Evolutionary conservation across 768 basidiomycete genomes (phyloP), one percentile per base, ranked within the genome.

Genomic region (Chalciporus pseudorubinellus): DNA sequence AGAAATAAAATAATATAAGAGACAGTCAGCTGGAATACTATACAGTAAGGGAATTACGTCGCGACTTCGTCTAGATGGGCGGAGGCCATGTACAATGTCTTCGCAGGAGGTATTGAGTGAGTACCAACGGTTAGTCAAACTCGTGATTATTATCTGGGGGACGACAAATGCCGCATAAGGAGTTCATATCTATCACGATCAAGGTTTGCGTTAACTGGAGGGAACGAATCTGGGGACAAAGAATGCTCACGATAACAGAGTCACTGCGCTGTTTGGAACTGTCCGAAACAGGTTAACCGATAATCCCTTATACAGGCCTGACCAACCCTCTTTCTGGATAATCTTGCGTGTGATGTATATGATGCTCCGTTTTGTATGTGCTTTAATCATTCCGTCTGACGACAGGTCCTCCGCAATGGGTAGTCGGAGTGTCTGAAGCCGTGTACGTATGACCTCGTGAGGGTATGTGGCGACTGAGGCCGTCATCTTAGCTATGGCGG

Each of bases 371-470:
- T 75, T 72, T 6, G 76, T 72, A 52, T 82, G 77, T 28, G 70
- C 62, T 62, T 76, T 80, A 61, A 84, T 59, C 80, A 84, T 81
- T 21, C 82, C 81, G 46, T 83, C 80, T 13, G 82, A 83, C 4
- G 80, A 80, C 58, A 79, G 61, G 56, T 78, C 78, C 58, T 78
- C 78, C 39, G 78, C 74, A 43, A 89, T 74, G 40, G 83, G 86
- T 46, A 82, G 80, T 51, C 81, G 77, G 59, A 86, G 83, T 4
- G 95, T 95, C 70, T 99, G 97, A 43, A 98, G 72, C 6, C 95
- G 83, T n/a, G 97, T 98, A n/a, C 97, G 89, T 31, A 99, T 79
- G 39, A 99, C 97, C 70, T 99, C 97, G 71, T 99, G 97, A 1
- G 97, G 97, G 68, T 99, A 99, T 29, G 97, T 98, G 33, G 87